Evolutionary conservation across 2,329 filamentous ascomycete genomes (phyloP).

Genomic region (Xylaria sp.): DNA sequence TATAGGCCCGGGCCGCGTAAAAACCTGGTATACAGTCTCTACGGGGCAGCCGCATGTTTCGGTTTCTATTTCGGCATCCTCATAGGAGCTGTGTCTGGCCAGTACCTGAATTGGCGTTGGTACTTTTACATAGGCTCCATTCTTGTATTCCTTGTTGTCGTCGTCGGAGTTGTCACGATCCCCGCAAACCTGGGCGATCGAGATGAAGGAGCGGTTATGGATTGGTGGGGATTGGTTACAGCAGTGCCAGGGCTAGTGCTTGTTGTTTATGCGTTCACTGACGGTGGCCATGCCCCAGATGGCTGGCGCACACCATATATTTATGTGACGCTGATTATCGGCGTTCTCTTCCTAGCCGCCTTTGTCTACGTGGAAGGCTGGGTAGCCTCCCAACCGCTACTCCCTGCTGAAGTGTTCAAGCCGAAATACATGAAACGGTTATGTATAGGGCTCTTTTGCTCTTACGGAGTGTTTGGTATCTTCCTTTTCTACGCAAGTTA

Average conservation of each 20-base stretch:
- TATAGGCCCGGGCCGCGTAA: conserved; percentile 77
- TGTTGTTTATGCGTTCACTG: conserved; percentile 79
- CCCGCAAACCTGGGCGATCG: conserved; percentile 46
- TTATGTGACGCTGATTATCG: conserved; percentile 71
- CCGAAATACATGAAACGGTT: conserved; percentile 76
- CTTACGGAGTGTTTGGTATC: conserved; percentile 75
- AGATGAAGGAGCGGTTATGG: conserved; percentile 66
- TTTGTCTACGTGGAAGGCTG: conserved; percentile 79
- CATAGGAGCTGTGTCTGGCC: conserved; percentile 69
- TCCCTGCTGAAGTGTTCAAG: conserved; percentile 76
- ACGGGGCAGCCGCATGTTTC: conserved; percentile 65
- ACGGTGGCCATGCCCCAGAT: conserved; percentile 73
- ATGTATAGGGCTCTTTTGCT: conserved; percentile 69
- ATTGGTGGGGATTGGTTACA: conserved; percentile 71
- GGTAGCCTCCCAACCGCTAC: conserved; percentile 73
- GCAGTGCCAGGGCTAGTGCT: conserved; percentile 74
- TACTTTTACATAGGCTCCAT: conserved; percentile 74
- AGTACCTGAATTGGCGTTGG: conserved; percentile 71
- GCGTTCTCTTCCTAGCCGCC: conserved; percentile 66
- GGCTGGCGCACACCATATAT: conserved; percentile 82
- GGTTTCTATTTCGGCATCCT: conserved; percentile 73
- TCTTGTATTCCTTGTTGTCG: conserved; percentile 42
- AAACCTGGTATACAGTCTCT: conserved; percentile 70
- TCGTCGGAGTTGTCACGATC: conserved; percentile 45
- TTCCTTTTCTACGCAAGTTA: conserved; percentile 75